Evolutionary conservation across 2,329 filamentous ascomycete species (phyloP), one percentile per base, ranked within the genome.

Genomic region (Fusarium sp.): DNA sequence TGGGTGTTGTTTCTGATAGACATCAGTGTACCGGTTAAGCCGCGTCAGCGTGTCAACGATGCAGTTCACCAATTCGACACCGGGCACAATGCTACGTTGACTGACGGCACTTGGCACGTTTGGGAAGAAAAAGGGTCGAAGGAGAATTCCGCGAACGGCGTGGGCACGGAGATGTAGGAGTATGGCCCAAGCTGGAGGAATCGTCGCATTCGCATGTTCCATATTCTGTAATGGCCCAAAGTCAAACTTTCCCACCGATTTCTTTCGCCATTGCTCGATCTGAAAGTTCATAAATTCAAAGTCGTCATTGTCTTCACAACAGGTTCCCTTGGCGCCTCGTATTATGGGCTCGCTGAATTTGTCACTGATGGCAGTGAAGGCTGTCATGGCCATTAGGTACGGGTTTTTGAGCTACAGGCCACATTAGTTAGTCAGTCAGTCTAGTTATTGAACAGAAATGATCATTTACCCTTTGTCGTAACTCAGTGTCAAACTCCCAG

Each of bases 241-340:
- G 31, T 57, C 39, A 3, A 26, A 57, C 2, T 57, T 47, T 0
- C 39, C 39, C 13, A 57, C 28, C 3, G 39, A 57, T n/a, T 57
- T 57, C 18, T 57, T 45, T 22, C 39, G 54, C 54, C 54, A 57
- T 20, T 57, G 39, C 31, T 57, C 54, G 7, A 47, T 35, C 35
- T 57, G 54, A 17, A 57, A 57, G n/a, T 57, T 57, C 54, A 57
- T 57, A 7, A 57, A 57, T 47, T 57, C 54, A 35, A 57, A 57
- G n/a, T 57, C 38, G 5, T 57, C 54, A 17, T 57, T 57, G 7
- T 57, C 54, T 35, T 57, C 28, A 12, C 54, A 57, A 4, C 7
- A 26, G n/a, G 12, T 35, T 13, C 39, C 54, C n/a, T 57, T 45
- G 7, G 54, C 31, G 28, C 54, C 39, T 13, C 54, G 54, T 22